phyloP scores from a whole-genome alignment of 2,329 filamentous ascomycete genomes.

The Septoria linicola region DNA sequence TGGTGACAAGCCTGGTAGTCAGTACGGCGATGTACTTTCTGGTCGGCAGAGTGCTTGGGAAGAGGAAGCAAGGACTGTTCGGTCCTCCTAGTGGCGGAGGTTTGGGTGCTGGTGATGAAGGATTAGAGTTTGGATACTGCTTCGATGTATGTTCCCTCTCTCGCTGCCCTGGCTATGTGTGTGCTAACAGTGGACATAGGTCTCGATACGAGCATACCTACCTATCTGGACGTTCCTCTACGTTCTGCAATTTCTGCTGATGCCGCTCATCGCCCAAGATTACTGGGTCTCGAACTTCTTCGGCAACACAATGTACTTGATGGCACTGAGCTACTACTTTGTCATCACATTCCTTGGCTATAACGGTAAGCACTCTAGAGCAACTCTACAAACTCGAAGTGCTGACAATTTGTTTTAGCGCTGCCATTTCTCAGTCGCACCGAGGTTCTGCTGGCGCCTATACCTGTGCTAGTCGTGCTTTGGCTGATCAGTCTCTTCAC shows the following conservation, averaged over 20 bases:
- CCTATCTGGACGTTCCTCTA: constrained; percentile 67
- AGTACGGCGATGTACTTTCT: constrained; percentile 64
- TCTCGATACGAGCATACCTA: constrained; percentile 64
- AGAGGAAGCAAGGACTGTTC: constrained; percentile 59
- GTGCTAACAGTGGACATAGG: constrained; percentile 38
- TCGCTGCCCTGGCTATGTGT: constrained; percentile 33
- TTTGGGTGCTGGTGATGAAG: constrained; percentile 43
- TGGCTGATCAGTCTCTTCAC: constrained; percentile 57
- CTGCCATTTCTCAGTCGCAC: constrained; percentile 67
- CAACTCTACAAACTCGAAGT: background rate
- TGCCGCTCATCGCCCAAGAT: constrained; percentile 58
- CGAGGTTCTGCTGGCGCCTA: constrained; percentile 62
- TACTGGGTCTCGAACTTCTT: constrained; percentile 60
- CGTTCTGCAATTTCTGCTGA: constrained; percentile 65
- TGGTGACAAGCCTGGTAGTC: constrained; percentile 58
- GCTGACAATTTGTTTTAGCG: constrained; percentile 42
- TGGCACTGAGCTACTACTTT: constrained; percentile 65
- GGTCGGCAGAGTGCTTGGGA: constrained; percentile 61
- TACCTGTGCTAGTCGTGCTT: constrained; percentile 58
- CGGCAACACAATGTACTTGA: constrained; percentile 65
- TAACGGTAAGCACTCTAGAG: constrained; percentile 49
- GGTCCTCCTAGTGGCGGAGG: constrained; percentile 46
- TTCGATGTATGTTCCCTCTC: constrained; percentile 58
- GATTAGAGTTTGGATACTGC: constrained; percentile 68
- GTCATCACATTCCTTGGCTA: constrained; percentile 69